Evolutionary conservation across 345 rosid species (phyloP), one percentile per base, ranked within the genome.

Genomic region (Salix dunnii): DNA sequence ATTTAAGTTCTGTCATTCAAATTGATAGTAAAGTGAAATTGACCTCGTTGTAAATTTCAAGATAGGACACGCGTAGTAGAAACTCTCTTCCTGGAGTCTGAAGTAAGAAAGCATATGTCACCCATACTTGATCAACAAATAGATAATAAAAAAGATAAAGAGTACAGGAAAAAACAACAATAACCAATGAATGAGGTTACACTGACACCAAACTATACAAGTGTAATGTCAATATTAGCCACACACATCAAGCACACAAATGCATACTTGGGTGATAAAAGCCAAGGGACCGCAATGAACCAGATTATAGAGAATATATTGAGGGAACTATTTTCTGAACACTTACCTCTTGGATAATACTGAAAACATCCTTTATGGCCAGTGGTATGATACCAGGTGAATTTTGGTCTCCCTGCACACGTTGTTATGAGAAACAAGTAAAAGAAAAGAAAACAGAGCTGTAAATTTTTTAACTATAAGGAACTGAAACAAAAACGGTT

Each of bases 71-170:
- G 7, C 99, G 98, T 74, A 96, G 90, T 81, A 96, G 85, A 86
- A 91, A 96, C 84, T 96, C 99, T 77, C 97, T 87, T 87, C 99
- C 98, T 72, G 99, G 98, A 84, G 99, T 92, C 99, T 96, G 93
- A 73, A 84, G 53, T 27, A 74, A 76, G 67, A 74, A 79, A 62
- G 72, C 76, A 62, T 13, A 61, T 62, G 55, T 58, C 75, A 78
- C 73, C 75, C 67, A 81, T 68, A 68, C 49, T 63, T 66, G 67
- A 71, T 55, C 33, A 68, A 73, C 17, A 55, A 33, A 68, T 71
- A 20, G 35, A 36, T 48, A 64, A 58, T 23, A 28, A 14, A 60
- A 69, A 55, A 16, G 8, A 66, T 71, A 33, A 33, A 40, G 30
- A 71, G 66, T 51, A 49, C 18, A 6, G 20, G 14, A 27, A 40